phyloP scores from a whole-genome alignment of 2,329 filamentous ascomycete species.

The Sphaerulina vaccinii region DNA sequence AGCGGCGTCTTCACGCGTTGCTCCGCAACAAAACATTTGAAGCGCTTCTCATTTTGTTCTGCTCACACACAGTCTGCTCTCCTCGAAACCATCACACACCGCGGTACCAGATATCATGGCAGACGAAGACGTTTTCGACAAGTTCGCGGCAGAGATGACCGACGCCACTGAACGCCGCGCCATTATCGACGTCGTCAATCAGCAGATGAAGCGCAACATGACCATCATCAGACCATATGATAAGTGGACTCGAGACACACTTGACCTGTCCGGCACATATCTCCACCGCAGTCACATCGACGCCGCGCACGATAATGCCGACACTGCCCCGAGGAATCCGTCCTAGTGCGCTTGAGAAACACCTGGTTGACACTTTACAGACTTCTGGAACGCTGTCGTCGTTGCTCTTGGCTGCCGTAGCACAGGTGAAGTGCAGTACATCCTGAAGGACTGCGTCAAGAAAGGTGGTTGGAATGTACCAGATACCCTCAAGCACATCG shows the following conservation, averaged over 20 bases:
- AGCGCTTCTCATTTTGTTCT: neutral
- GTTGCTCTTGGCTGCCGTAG: neutral
- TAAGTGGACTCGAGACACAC: neutral
- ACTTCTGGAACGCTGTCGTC: neutral
- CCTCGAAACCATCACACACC: neutral
- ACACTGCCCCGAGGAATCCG: neutral
- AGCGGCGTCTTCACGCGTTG: neutral
- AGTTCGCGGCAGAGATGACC: neutral
- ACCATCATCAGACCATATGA: neutral
- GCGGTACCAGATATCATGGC: neutral
- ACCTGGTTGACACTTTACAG: neutral
- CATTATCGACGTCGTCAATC: neutral
- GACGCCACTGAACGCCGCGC: neutral
- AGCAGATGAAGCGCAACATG: neutral
- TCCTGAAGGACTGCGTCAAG: neutral
- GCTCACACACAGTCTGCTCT: neutral
- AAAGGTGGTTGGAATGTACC: neutral
- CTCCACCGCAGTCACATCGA: neutral
- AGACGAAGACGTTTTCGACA: neutral
- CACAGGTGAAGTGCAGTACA: neutral
- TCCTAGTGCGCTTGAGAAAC: neutral
- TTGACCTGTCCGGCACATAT: neutral
- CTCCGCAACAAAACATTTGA: neutral
- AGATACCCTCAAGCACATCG: neutral
- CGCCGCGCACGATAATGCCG: neutral